Conservation (phyloP, 164 flowering plant genomes). For the Litsea cubeba region DNA sequence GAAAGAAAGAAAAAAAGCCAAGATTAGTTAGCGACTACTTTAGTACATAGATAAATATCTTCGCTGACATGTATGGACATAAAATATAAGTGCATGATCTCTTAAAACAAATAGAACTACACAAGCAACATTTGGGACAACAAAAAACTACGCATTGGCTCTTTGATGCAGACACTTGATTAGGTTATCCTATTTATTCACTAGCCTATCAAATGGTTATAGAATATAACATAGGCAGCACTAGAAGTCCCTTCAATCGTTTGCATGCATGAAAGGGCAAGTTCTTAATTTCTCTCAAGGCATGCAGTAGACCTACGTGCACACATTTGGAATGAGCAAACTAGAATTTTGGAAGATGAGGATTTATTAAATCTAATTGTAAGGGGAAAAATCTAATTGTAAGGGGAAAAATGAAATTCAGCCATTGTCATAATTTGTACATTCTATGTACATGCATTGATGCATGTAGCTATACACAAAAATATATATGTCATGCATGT, state of each 20-base stretch:
- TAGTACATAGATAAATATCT: neutral
- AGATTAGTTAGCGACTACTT: neutral
- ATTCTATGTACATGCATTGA: no score
- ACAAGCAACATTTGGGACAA: slow-evolving; percentile 1
- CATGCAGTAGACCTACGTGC: neutral
- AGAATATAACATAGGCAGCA: neutral
- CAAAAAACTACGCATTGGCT: neutral
- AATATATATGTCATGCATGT: no score
- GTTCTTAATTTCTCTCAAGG: neutral
- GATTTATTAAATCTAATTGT: no score
- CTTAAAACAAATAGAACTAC: neutral
- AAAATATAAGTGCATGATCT: neutral
- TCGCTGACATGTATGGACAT: neutral
- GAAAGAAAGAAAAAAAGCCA: slow-evolving; percentile 8
- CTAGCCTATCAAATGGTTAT: no score
- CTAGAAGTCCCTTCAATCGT: neutral
- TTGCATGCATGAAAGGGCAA: neutral
- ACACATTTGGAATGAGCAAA: neutral
- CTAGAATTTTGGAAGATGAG: no score
- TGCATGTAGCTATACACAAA: no score
- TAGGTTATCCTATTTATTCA: neutral
- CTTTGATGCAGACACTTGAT: neutral
- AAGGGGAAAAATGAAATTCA: no score
- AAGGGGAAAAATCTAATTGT: no score
- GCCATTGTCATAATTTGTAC: no score